Conservation (phyloP, 163 green algal genomes). For the Chlamydomonas reinhardtii region DNA sequence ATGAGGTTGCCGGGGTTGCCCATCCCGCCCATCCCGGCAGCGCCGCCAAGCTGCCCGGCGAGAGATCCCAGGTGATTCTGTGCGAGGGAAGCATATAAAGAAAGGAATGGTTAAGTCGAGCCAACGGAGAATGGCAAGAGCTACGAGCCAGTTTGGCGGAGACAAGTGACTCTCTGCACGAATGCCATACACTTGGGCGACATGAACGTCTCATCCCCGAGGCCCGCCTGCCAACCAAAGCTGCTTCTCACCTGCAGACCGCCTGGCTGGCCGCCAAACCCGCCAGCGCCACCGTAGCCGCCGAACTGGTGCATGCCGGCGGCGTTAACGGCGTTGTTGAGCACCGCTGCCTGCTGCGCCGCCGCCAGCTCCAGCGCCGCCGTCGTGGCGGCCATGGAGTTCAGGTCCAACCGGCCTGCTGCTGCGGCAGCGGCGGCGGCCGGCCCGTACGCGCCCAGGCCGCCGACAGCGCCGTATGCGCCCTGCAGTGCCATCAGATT, state of each 20-base stretch:
- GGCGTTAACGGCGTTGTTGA: background rate
- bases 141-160: no score
- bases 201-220: no score
- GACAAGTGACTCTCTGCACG: no score
- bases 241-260: background rate
- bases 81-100: no score
- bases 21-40: background rate
- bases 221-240: no score
- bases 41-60: background rate
- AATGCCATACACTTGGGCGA: no score
- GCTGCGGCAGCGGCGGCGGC: background rate
- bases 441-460: background rate
- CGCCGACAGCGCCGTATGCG: background rate
- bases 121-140: no score
- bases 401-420: slow-evolving; percentile 2
- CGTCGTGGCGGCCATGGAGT: slow-evolving; percentile 8
- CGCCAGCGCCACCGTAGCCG: background rate
- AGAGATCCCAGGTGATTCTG: background rate
- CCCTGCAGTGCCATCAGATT: slow-evolving; percentile 27
- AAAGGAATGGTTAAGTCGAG: no score
- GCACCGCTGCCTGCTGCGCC: slow-evolving; percentile 23
- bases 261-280: background rate
- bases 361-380: slow-evolving; percentile 40
- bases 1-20: background rate
- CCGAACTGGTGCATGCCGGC: slow-evolving; percentile 17